A percentile compares a stretch with the other conserved stretches of the same genome.
Conservation (phyloP, 768 basidiomycete genomes). For the Lactarius pseudohatsudake region DNA sequence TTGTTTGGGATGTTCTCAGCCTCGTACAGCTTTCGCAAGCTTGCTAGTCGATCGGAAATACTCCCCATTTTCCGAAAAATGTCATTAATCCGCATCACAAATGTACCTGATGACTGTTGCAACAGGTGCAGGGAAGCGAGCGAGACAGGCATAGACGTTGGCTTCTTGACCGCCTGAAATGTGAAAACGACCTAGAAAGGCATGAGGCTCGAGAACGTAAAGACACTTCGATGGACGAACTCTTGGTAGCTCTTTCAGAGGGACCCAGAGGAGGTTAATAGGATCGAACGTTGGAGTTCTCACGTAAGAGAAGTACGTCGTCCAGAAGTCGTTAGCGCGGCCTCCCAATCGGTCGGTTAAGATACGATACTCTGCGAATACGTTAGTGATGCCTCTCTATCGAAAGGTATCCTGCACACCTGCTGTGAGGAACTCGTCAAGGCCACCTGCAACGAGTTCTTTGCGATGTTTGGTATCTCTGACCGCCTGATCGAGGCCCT, state of each 20-base stretch:
- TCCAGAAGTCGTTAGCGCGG: conserved; percentile 23
- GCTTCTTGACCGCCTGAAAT: conserved; percentile 28
- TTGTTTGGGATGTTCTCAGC: conserved; percentile 58
- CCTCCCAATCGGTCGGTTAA: conserved; percentile 24
- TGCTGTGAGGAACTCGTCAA: conserved; percentile 32
- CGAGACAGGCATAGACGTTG: conserved; percentile 27
- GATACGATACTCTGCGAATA: conserved; percentile 15
- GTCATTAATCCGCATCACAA: conserved; percentile 47
- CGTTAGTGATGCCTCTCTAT: background rate
- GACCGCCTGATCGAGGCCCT: conserved; percentile 64
- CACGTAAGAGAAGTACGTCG: background rate
- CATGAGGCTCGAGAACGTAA: background rate
- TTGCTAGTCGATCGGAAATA: conserved; percentile 52
- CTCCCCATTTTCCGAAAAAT: conserved; percentile 56
- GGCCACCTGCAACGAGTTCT: conserved; percentile 69
- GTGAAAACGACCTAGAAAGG: conserved; percentile 27
- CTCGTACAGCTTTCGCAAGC: conserved; percentile 63
- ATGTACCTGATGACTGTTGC: conserved; percentile 50
- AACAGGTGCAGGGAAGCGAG: conserved; percentile 48
- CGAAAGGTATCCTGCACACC: conserved; percentile 43
- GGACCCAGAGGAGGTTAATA: conserved; percentile 8
- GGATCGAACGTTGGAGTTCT: background rate
- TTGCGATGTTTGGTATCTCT: conserved; percentile 57
- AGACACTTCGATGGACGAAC: background rate
- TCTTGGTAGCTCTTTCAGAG: conserved; percentile 24